Evolutionary conservation across 805 yeast species (phyloP).

Genomic region (Millerago galiae): DNA sequence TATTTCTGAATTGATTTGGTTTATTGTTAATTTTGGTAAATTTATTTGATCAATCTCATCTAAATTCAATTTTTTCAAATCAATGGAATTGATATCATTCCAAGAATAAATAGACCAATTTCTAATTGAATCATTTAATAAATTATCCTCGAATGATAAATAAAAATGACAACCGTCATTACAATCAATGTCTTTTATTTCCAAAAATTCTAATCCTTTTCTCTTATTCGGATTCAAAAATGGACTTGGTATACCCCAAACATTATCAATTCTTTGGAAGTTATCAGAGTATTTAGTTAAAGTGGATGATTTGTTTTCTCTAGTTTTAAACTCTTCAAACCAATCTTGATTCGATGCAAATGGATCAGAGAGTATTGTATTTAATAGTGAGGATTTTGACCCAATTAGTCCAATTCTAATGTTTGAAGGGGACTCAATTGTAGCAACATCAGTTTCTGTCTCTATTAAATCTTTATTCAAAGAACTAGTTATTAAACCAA

Average conservation of each 20-base stretch:
- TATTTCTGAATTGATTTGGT: slow-evolving; percentile 22
- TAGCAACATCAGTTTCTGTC: background rate
- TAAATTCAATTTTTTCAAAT: background rate
- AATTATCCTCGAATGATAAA: slow-evolving; percentile 15
- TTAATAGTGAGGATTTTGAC: slow-evolving; percentile 19
- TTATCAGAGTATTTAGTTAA: slow-evolving; percentile 19
- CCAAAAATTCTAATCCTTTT: slow-evolving; percentile 22
- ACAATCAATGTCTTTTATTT: slow-evolving; percentile 11
- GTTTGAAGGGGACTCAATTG: background rate
- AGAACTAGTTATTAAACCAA: slow-evolving; percentile 16
- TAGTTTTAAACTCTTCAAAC: slow-evolving; percentile 15
- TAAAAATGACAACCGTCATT: slow-evolving; percentile 27
- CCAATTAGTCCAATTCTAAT: slow-evolving; percentile 26
- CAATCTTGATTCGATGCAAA: slow-evolving; percentile 27
- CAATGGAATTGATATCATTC: slow-evolving; percentile 9
- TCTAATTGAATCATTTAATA: slow-evolving; percentile 5
- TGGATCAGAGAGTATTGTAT: slow-evolving; percentile 27
- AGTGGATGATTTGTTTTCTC: slow-evolving; percentile 5
- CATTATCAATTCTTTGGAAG: slow-evolving; percentile 15
- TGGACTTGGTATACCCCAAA: slow-evolving; percentile 25
- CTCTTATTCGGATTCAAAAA: slow-evolving; percentile 6
- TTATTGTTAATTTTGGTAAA: slow-evolving; percentile 11
- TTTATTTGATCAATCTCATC: background rate
- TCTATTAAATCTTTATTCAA: background rate
- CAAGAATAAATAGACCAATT: slow-evolving; percentile 19